A percentile compares a stretch with the other conserved stretches of the same genome.
Conservation (phyloP, 1,284 basidiomycete species). For the Acaromyces ingoldii region DNA sequence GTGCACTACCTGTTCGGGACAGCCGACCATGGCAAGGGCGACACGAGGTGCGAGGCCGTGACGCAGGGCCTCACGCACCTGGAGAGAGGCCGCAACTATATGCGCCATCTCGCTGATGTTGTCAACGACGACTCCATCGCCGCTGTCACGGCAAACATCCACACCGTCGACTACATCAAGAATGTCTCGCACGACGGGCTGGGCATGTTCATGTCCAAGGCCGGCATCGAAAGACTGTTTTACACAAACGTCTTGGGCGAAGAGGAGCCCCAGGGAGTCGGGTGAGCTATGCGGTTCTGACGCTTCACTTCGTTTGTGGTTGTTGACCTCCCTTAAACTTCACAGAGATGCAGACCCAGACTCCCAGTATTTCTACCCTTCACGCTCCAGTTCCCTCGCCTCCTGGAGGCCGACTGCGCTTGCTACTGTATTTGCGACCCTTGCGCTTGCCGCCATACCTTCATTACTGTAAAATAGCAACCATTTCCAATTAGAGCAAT, state of each 20-base stretch:
- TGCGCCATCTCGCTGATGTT: constrained; percentile 16
- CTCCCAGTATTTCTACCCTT: constrained; percentile 1
- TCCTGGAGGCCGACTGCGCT: too few relatives aligned
- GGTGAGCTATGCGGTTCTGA: neutral
- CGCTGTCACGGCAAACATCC: constrained; percentile 16
- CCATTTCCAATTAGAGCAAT: too few relatives aligned
- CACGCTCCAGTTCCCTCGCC: neutral
- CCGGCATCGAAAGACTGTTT: constrained; percentile 26
- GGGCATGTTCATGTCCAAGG: constrained; percentile 26
- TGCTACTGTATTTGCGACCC: too few relatives aligned
- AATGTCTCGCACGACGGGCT: constrained; percentile 21
- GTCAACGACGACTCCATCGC: neutral
- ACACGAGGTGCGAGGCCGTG: constrained; percentile 24
- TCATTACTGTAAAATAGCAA: too few relatives aligned
- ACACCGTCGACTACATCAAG: constrained; percentile 25
- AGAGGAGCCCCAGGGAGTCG: constrained; percentile 25
- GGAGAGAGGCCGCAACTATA: constrained; percentile 22
- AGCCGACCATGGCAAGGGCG: constrained; percentile 21
- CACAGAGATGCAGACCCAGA: constrained; percentile 1
- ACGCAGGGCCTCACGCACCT: constrained; percentile 29
- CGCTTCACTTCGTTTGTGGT: too few relatives aligned
- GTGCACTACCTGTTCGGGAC: constrained; percentile 29
- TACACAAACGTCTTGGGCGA: constrained; percentile 29
- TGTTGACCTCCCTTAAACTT: neutral
- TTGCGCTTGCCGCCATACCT: too few relatives aligned